Evolutionary conservation across 164 flowering plant species (phyloP), one percentile per base, ranked within the genome.

Genomic region (Cinnamomum chago): DNA sequence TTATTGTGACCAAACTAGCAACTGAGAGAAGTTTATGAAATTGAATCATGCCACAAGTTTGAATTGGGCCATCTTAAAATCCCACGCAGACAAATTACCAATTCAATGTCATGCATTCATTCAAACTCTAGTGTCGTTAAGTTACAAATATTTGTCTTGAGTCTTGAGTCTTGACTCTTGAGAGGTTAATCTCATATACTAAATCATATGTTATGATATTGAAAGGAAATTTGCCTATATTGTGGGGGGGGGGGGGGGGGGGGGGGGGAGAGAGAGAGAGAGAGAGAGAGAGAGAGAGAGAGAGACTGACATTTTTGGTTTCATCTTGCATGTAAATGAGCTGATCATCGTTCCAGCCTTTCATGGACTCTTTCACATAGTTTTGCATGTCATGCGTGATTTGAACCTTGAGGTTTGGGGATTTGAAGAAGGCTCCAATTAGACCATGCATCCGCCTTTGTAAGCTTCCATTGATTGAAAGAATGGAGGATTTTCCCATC

Each of bases 381-480:
- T 76, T 80, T 15, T 86, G 83, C 95, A 92, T 90, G 80, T 95
- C 97, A 77, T 24, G 69, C 50, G 98, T 88, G 79, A 93, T 87
- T 70, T 93, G 98, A 67, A 87, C 88, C 76, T 92, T 95, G 69
- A 95, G 88, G 33, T 69, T 74, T 27, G 92, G 76, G 23, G 96
- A 93, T 82, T 92, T 93, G 82, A 95, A 82, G 88, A 95, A 95
- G 67, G 90, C 75, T 40, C 90, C 97, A 55, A 95, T 82, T 18
- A 92, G 87, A 25, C 98, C 97, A 86, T 95, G 99, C 40, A 95
- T 79, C 82, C 90, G 89, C 82, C 84, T 90, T 15, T 93, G 99
- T 55, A 92, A 79, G 84, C 87, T 83, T 24, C 99, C 98, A 82
- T 84, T 90, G 73, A 92, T 89, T 58, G 87, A 85, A 77, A 95